A percentile compares a stretch with the other conserved stretches of the same genome.
phyloP scores from a whole-genome alignment of 2,329 filamentous ascomycete genomes.

The Pyricularia pennisetigena region DNA sequence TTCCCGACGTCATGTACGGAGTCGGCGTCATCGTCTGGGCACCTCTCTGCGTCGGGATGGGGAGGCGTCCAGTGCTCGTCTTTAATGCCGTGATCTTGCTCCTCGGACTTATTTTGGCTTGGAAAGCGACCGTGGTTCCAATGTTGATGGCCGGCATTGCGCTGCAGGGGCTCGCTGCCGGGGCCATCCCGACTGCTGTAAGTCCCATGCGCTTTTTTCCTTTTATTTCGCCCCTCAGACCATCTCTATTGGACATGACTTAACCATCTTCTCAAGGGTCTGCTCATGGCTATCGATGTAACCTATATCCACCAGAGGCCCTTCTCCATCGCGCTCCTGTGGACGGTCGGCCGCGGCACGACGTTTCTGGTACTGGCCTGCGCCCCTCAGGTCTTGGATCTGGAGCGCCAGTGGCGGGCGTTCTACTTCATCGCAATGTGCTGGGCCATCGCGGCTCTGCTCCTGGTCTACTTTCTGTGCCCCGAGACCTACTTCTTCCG shows the following conservation, averaged over 20 bases:
- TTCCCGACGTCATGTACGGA: conserved; percentile 21
- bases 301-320: conserved; percentile 27
- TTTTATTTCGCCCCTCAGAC: too few relatives aligned
- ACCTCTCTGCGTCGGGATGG: conserved; percentile 24
- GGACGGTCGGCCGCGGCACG: conserved; percentile 17
- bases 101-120: conserved; percentile 18
- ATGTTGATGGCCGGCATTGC: conserved; percentile 18
- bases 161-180: conserved; percentile 22
- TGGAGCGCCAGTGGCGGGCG: conserved; percentile 20
- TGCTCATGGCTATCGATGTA: conserved; percentile 25
- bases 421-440: conserved; percentile 22
- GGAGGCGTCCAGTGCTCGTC: conserved; percentile 24
- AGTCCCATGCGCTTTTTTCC: too few relatives aligned
- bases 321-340: conserved; percentile 20
- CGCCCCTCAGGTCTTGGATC: conserved; percentile 12
- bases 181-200: conserved; percentile 20
- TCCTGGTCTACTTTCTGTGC: conserved; percentile 19
- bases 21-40: conserved; percentile 25
- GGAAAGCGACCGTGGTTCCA: conserved; percentile 15
- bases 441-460: conserved; percentile 14
- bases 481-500: conserved; percentile 30
- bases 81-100: conserved; percentile 17
- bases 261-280: conserved; percentile 12
- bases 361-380: conserved; percentile 16
- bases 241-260: neutral